Percentiles rank a stretch among this genome's conserved stretches.
These are phyloP conservation scores for Thermothelomyces thermophilus DNA, from an alignment of 2,329 filamentous ascomycete genomes.

Conservation along the genomic window DNA sequence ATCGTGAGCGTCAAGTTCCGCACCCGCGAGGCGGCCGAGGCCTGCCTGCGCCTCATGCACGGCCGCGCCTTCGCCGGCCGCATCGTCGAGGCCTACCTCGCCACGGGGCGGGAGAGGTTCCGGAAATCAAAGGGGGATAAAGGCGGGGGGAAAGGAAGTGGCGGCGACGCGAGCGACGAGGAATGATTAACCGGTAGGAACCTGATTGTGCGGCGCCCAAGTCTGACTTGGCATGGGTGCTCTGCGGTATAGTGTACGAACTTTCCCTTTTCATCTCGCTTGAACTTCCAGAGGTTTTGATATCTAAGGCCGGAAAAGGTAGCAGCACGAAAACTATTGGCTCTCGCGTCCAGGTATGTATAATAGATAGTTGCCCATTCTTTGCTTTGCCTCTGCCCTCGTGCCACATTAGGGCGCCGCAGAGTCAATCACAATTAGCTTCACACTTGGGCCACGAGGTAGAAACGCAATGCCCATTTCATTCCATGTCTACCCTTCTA, in stretches of 20 bases:
- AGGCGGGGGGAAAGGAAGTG: conserved; percentile 30
- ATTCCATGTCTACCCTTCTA: conserved; percentile 15
- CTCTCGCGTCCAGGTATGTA: too few species aligned
- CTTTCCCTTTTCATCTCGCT: too few species aligned
- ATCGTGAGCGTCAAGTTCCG: conserved; percentile 80
- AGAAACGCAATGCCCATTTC: not conserved
- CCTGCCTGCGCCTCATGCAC: conserved; percentile 69
- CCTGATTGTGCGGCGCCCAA: too few species aligned
- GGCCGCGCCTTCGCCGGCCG: conserved; percentile 73
- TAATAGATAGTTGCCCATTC: too few species aligned
- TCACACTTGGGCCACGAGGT: not conserved
- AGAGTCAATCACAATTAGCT: too few species aligned
- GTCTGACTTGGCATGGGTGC: too few species aligned
- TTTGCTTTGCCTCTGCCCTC: too few species aligned
- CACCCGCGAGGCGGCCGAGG: conserved; percentile 61
- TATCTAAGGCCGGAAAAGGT: too few species aligned
- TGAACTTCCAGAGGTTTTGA: too few species aligned
- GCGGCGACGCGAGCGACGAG: conserved; percentile 8
- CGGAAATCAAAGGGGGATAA: conserved; percentile 58
- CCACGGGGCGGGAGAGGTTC: conserved; percentile 66
- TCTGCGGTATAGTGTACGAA: too few species aligned
- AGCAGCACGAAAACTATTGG: too few species aligned
- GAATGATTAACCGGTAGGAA: not conserved
- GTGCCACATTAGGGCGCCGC: too few species aligned
- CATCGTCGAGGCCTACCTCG: conserved; percentile 63